Evolutionary conservation across 1,139 yeast genomes (phyloP).

Genomic region (Lodderomyces parapsilosis): DNA sequence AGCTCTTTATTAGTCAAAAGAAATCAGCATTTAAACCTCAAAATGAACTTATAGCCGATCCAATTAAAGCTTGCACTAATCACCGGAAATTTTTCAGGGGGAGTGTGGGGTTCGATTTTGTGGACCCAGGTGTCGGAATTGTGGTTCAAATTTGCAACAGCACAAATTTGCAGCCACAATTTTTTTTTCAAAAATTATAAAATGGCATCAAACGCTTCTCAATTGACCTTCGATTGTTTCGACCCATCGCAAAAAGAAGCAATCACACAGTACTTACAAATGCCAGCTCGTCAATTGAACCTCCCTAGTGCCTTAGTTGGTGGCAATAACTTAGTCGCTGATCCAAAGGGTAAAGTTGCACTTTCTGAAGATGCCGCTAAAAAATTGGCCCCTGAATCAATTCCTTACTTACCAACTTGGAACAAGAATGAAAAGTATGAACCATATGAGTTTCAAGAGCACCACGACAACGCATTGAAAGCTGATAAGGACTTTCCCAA

Average conservation of each 20-base stretch:
- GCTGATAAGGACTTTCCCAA: conserved; percentile 57
- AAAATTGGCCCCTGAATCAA: conserved; percentile 21
- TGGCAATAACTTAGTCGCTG: conserved; percentile 15
- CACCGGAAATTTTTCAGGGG: background rate
- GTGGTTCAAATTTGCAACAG: background rate
- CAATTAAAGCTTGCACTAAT: background rate
- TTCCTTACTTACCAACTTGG: conserved; percentile 54
- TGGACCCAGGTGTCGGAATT: background rate
- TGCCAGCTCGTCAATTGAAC: conserved; percentile 15
- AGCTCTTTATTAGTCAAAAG: background rate
- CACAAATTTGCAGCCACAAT: conserved; percentile 3
- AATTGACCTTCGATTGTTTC: background rate
- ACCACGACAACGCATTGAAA: conserved; percentile 51
- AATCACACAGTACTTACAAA: conserved; percentile 1
- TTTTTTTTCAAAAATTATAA: background rate
- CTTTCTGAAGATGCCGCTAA: conserved; percentile 18
- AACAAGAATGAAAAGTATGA: conserved; percentile 39
- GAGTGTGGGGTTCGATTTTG: background rate
- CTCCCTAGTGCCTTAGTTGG: conserved; percentile 12
- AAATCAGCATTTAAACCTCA: background rate
- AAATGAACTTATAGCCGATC: background rate
- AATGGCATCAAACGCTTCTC: background rate
- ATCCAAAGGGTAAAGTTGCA: conserved; percentile 21
- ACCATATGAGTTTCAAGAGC: conserved; percentile 48
- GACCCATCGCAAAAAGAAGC: background rate